Percentiles rank a stretch among this genome's conserved stretches.
These are phyloP conservation scores for Oenanthe sinensis DNA, from an alignment of 129 eudicot genomes.

Conservation along the genomic window DNA sequence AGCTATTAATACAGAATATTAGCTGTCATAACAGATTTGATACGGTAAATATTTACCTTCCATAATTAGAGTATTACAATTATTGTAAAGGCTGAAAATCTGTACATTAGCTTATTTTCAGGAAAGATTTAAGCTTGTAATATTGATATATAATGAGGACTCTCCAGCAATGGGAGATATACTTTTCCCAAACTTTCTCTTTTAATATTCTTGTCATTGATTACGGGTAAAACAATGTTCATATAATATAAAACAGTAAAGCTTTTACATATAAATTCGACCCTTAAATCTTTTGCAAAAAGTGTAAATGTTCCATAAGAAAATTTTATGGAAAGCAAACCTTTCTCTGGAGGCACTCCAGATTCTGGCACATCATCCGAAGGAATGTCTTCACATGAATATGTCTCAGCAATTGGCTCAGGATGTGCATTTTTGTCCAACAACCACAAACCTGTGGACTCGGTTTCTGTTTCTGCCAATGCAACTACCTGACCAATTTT, in stretches of 20 bases:
- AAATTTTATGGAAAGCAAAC: constrained; percentile 19
- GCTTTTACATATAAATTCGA: not conserved
- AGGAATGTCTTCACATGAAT: constrained; percentile 6
- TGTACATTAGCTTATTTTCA: too few species aligned
- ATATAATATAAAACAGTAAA: not conserved
- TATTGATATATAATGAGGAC: too few species aligned
- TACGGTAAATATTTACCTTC: too few species aligned
- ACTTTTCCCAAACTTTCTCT: too few species aligned
- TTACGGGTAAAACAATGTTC: not conserved
- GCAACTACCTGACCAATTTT: constrained; percentile 14
- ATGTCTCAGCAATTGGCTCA: constrained; percentile 14
- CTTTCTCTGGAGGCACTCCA: constrained; percentile 22
- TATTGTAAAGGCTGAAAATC: too few species aligned
- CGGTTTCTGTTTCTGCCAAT: constrained; percentile 12
- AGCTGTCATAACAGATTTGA: too few species aligned
- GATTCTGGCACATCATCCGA: not conserved
- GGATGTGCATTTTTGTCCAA: constrained; percentile 14
- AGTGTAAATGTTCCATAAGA: not conserved
- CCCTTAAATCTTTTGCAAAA: not conserved
- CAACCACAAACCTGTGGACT: constrained; percentile 5
- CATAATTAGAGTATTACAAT: too few species aligned
- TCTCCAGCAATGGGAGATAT: too few species aligned
- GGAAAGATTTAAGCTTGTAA: too few species aligned
- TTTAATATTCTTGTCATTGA: not conserved
- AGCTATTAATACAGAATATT: too few species aligned